Evolutionary conservation across 2,329 filamentous ascomycete genomes (phyloP).

Genomic region (Penicillium sumatraense): DNA sequence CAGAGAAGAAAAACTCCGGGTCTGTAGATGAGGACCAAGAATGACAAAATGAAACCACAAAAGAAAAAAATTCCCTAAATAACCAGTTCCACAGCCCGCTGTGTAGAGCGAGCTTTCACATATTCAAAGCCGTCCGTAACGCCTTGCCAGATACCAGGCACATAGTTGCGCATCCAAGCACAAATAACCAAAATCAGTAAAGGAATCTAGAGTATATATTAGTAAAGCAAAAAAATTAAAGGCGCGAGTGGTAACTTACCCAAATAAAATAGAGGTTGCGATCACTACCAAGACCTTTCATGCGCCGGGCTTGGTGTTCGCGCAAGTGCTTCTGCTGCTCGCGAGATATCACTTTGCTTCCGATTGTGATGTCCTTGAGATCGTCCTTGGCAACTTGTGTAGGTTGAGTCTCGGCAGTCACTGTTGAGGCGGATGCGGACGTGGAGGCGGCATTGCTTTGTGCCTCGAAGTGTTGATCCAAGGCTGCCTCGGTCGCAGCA

Average conservation of each 20-base stretch:
- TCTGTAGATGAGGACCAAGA: slow-evolving; percentile 16
- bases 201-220: slow-evolving; percentile 46
- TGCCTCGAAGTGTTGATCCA: slow-evolving; percentile 51
- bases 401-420: slow-evolving; percentile 11
- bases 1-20: slow-evolving; percentile 19
- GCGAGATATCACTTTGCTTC: slow-evolving; percentile 47
- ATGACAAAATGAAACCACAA: slow-evolving; percentile 11
- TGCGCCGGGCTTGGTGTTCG: slow-evolving; percentile 51
- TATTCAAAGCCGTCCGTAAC: slow-evolving; percentile 44
- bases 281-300: slow-evolving; percentile 55
- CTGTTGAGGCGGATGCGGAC: slow-evolving; percentile 20
- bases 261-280: slow-evolving; percentile 59
- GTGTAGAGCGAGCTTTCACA: slow-evolving; percentile 41
- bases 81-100: slow-evolving; percentile 38
- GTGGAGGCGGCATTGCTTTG: slow-evolving; percentile 32
- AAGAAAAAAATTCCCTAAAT: slow-evolving; percentile 28
- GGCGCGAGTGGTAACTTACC: slow-evolving; percentile 43
- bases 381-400: slow-evolving; percentile 38
- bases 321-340: slow-evolving; percentile 54
- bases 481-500: slow-evolving; percentile 49
- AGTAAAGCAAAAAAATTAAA: slow-evolving; percentile 16
- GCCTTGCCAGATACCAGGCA: slow-evolving; percentile 47
- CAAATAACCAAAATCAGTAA: slow-evolving; percentile 51
- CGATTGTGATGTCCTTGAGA: slow-evolving; percentile 48
- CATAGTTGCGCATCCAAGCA: slow-evolving; percentile 50